Evolutionary conservation across 2,329 filamentous ascomycete species (phyloP), one percentile per base, ranked within the genome.

Genomic region (Alternaria ethzedia): DNA sequence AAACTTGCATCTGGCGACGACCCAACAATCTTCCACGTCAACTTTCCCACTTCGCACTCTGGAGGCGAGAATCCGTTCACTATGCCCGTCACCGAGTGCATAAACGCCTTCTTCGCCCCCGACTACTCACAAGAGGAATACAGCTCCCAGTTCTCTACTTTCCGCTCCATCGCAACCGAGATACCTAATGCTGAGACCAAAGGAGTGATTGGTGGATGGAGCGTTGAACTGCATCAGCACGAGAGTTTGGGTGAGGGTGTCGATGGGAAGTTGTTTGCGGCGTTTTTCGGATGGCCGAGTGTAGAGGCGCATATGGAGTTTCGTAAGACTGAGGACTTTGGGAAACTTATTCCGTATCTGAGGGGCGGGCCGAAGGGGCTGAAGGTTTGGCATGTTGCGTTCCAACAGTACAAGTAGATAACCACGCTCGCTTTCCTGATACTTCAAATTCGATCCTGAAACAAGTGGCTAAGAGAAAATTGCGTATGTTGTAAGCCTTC

Each of bases 271-370:
- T 73, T 82, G 59, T 81, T 82, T 68, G 68, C 83, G 5, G 61
- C 81, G n/a, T 78, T 80, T 17, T 76, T 86, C 57, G 86, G 86
- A 6, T 88, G 86, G 86, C 75, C 82, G 54, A 84, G 79, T 68
- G 78, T 84, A 20, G 83, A 86, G 36, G 78, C 77, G 51, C 86
- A 88, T 73, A 76, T 82, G 79, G 74, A 74, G 52, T 85, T 81
- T 30, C 77, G 81, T 57, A 76, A 84, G 66, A 83, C 82, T 26
- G 75, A 81, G 64, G 78, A 74, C 25, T 88, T 87, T 71, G 73
- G 70, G 32, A 73, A 79, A 21, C 75, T 79, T 15, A 81, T 85
- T 61, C 60, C 62, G 52, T 72, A 79, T 28, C 62, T 87, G 66
- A 80, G 82, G 62, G 78, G 81, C 55, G 82, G 78, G 54, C 70